These are phyloP conservation scores for Nowakowskiella sp. DNA, from an alignment of 192 early-diverging fungal genomes.

Conservation along the genomic window DNA sequence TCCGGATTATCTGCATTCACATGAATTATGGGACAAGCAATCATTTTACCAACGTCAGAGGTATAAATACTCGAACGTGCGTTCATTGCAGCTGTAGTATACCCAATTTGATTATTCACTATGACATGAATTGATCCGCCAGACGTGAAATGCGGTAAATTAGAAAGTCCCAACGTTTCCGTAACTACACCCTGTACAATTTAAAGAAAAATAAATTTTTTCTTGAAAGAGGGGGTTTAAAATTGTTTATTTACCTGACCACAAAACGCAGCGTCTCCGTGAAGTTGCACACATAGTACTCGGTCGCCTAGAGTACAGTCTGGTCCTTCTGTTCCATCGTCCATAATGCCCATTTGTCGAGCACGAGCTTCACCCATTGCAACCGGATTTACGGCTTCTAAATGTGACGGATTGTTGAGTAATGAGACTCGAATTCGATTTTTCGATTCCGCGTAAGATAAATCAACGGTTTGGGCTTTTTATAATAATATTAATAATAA, in stretches of 20 bases:
- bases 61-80: conserved; percentile 86
- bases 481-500: not conserved
- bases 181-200: conserved; percentile 79
- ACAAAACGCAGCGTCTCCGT: conserved; percentile 80
- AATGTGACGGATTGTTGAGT: conserved; percentile 94
- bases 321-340: conserved; percentile 49
- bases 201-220: too few species aligned
- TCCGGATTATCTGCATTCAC: conserved; percentile 93
- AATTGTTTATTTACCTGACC: conserved; percentile 15
- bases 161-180: conserved; percentile 92
- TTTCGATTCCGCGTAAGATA: conserved; percentile 56
- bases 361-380: conserved; percentile 93
- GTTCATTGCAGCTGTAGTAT: conserved; percentile 94
- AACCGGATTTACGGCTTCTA: conserved; percentile 94
- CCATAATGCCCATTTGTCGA: conserved; percentile 77
- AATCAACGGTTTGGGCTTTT: conserved; percentile 61
- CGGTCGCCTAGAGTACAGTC: conserved; percentile 85
- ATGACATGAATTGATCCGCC: conserved; percentile 96
- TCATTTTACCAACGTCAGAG: conserved; percentile 93
- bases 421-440: conserved; percentile 72
- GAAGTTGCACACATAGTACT: conserved; percentile 89
- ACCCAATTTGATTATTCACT: conserved; percentile 94
- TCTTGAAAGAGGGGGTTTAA: conserved; percentile 5
- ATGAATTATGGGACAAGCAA: conserved; percentile 90
- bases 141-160: conserved; percentile 88